Percentiles rank a stretch among this genome's conserved stretches.
Conservation (phyloP, 768 basidiomycete species). For the Pisolithus albus region DNA sequence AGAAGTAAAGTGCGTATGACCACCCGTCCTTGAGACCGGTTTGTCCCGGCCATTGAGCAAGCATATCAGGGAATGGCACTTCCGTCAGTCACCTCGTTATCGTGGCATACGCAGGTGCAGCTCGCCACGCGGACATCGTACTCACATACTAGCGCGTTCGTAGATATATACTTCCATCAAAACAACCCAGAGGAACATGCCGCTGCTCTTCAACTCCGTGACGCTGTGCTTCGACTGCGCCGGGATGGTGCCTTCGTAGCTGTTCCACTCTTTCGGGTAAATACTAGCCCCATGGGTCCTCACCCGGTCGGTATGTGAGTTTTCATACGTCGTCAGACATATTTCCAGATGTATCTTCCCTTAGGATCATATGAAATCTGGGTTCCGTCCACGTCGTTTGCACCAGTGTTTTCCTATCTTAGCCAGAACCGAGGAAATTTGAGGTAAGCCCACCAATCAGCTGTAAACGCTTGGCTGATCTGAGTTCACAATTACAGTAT, state of each 20-base stretch:
- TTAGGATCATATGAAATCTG: constrained; percentile 78
- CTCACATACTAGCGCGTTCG: neutral
- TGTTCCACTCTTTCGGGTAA: constrained; percentile 68
- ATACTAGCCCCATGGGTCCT: constrained; percentile 61
- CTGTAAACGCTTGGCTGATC: neutral
- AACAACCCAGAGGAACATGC: constrained; percentile 53
- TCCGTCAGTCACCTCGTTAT: constrained; percentile 41
- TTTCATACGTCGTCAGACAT: neutral
- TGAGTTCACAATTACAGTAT: constrained; percentile 37
- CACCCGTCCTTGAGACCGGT: no score
- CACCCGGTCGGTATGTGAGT: constrained; percentile 61
- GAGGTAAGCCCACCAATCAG: constrained; percentile 39
- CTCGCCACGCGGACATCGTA: no score
- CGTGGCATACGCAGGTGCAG: neutral
- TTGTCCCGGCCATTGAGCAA: no score
- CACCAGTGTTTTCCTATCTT: constrained; percentile 71
- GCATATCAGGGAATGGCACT: constrained; percentile 64
- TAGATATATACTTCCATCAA: constrained; percentile 79
- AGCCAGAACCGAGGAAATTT: constrained; percentile 59
- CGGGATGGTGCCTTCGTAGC: constrained; percentile 75
- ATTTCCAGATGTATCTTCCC: neutral
- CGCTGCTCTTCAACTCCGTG: constrained; percentile 60
- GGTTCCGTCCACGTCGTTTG: constrained; percentile 69
- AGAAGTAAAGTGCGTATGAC: no score
- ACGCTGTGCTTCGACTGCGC: constrained; percentile 63